These are phyloP conservation scores for Sugiyamaella smithiae DNA, from an alignment of 805 yeast species.

Conservation along the genomic window DNA sequence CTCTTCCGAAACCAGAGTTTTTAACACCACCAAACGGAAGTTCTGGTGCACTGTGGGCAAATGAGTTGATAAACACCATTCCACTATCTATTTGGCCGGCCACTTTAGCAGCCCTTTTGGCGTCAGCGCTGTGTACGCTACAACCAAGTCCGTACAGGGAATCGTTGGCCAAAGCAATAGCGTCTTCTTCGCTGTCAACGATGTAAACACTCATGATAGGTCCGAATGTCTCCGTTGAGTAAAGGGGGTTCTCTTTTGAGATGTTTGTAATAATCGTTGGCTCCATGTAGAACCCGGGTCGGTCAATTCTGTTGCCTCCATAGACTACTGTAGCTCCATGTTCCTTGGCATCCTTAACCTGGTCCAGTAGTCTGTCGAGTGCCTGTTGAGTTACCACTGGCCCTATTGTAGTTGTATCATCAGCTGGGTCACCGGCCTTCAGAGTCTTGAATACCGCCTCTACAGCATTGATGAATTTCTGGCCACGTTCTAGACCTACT, in stretches of 20 bases:
- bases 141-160: conserved; percentile 58
- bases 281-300: conserved; percentile 42
- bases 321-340: conserved; percentile 54
- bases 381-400: conserved; percentile 39
- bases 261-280: conserved; percentile 56
- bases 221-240: conserved; percentile 62
- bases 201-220: conserved; percentile 58
- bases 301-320: conserved; percentile 54
- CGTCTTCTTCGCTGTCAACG: conserved; percentile 55
- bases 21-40: conserved; percentile 64
- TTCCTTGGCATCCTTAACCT: conserved; percentile 50
- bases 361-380: conserved; percentile 28
- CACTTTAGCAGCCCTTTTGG: conserved; percentile 50
- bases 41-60: conserved; percentile 53
- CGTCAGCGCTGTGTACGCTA: conserved; percentile 53
- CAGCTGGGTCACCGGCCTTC: conserved; percentile 57
- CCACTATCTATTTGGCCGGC: conserved; percentile 59
- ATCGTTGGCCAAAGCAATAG: conserved; percentile 51
- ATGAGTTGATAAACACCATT: conserved; percentile 62
- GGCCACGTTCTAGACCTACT: conserved; percentile 11
- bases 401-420: conserved; percentile 51
- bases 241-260: conserved; percentile 48
- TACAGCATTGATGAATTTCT: not conserved
- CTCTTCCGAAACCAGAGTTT: conserved; percentile 69
- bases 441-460: conserved; percentile 26